Base-by-base conservation (phyloP, 139 green algal species). In the Gonium pectorale region DNA sequence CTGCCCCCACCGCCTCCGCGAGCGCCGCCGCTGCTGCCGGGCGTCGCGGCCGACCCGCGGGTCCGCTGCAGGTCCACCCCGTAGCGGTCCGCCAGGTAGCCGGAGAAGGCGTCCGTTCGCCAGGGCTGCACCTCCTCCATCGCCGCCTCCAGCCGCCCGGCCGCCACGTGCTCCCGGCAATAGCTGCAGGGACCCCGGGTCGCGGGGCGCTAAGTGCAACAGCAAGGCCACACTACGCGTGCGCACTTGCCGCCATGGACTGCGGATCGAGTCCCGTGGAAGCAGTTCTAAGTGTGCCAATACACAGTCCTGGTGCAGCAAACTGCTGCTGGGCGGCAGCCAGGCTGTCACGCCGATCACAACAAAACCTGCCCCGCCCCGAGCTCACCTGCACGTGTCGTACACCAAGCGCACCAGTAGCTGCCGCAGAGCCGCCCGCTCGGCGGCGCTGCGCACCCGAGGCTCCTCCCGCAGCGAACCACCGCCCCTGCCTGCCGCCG, bases 371-470 rank as follows among this genome's bases (percentile, higher is more conserved):
- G n/a, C n/a, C n/a, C n/a, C n/a, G n/a, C n/a, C n/a, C n/a, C n/a
- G n/a, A n/a, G 24, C 51, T 33, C 56, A 82, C 75, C 59, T 49
- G 75, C 59, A 71, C 17, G 59, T 41, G 59, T 82, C 75, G 56
- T 82, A 62, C 59, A 82, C 41, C 41, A 82, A 33, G 7, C 75
- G 75, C 2, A 82, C 75, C n/a, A 82, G 41, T n/a, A 82, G 40
- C 60, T 82, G 75, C 41, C 75, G 75, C 13, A 82, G 41, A 38
- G 75, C 75, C 31, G 62, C 63, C 1, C 77, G 77, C 31, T 73
- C 77, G 2, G 31, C 62, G 1, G 40, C 27, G 70, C 70, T 43
- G 27, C 13, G 46, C n/a, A 43, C 21, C 43, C 27, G 27, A 26
- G 19, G 43, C 67, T 46, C 31, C 31, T 46, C 43, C 22, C 44